Evolutionary conservation across 1,139 yeast genomes (phyloP).

Genomic region (Suhomyces bolitotheri): DNA sequence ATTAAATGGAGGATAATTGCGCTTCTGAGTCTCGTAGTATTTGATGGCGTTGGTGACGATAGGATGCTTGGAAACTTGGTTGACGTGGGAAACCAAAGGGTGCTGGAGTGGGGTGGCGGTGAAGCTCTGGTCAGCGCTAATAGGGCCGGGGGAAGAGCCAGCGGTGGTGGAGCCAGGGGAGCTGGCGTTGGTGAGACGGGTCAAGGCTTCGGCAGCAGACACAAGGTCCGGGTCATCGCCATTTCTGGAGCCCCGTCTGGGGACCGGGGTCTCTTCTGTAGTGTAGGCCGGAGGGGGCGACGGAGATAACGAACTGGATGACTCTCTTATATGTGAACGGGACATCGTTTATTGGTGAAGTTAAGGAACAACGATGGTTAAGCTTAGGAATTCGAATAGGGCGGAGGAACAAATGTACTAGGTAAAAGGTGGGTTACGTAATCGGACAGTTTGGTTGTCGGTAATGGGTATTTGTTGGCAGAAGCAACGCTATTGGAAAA

Average conservation of each 20-base stretch:
- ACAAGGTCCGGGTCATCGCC: conserved; percentile 30
- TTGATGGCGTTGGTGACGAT: conserved; percentile 58
- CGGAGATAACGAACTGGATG: conserved; percentile 11
- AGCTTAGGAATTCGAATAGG: too few relatives aligned
- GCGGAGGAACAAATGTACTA: too few relatives aligned
- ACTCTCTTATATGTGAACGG: too few relatives aligned
- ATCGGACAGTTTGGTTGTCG: too few relatives aligned
- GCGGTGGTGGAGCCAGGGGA: conserved; percentile 11
- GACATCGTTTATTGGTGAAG: too few relatives aligned
- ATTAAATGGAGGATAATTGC: conserved; percentile 57
- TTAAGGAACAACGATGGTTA: too few relatives aligned
- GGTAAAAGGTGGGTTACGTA: too few relatives aligned
- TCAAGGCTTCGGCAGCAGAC: conserved; percentile 46
- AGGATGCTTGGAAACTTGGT: conserved; percentile 47
- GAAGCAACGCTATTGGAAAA: too few relatives aligned
- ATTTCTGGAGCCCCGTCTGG: neutral
- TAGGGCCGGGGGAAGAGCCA: conserved; percentile 9
- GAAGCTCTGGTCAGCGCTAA: conserved; percentile 1
- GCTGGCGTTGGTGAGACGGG: conserved; percentile 30
- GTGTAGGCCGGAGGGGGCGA: conserved; percentile 11
- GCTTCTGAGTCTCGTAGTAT: conserved; percentile 57
- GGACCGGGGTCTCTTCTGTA: neutral
- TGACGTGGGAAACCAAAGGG: conserved; percentile 47
- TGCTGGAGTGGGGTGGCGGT: conserved; percentile 24
- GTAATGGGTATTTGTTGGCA: too few relatives aligned